These are phyloP conservation scores for Akebia trifoliata DNA, from an alignment of 164 flowering plant species.

Conservation along the genomic window DNA sequence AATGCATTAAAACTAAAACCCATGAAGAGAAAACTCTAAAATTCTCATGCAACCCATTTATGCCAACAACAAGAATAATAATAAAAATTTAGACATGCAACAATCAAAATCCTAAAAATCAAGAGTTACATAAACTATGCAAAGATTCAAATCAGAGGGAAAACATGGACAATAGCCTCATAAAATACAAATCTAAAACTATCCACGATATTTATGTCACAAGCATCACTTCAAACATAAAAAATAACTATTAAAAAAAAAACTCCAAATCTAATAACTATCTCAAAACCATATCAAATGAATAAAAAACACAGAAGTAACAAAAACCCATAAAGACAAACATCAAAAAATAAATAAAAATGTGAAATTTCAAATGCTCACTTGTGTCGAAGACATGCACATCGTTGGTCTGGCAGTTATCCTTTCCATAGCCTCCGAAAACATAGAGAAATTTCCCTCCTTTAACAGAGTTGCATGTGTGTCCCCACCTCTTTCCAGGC, in stretches of 20 bases:
- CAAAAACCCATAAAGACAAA: neutral
- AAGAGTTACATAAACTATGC: neutral
- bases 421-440: conserved; percentile 87
- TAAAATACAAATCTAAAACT: neutral
- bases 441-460: conserved; percentile 80
- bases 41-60: too few relatives aligned
- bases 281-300: neutral
- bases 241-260: neutral
- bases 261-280: neutral
- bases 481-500: conserved; percentile 97
- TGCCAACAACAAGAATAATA: too few relatives aligned
- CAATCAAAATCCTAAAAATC: conserved; percentile 4
- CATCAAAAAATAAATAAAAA: neutral
- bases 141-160: neutral
- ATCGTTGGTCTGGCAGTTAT: conserved; percentile 81
- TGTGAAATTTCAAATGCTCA: conserved; percentile 15
- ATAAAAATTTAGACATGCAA: neutral
- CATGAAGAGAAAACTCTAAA: neutral
- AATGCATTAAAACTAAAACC: conserved; percentile 7
- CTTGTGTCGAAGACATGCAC: conserved; percentile 90
- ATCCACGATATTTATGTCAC: neutral
- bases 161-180: neutral
- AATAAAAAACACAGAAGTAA: neutral
- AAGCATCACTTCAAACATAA: neutral
- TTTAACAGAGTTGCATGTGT: conserved; percentile 82